Evolutionary conservation across 805 yeast genomes (phyloP), one percentile per base, ranked within the genome.

Genomic region (Saturnispora diversa): DNA sequence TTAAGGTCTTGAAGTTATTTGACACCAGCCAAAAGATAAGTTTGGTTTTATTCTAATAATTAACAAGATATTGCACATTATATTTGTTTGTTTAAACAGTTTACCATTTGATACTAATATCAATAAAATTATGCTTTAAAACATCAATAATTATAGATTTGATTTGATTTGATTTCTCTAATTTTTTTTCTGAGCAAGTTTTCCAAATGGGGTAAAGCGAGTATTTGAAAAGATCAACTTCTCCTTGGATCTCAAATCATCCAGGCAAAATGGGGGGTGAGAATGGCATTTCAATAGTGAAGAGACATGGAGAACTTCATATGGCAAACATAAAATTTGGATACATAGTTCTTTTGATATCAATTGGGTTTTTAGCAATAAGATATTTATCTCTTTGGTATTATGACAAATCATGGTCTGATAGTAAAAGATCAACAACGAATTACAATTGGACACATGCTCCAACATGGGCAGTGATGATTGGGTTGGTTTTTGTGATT

Each of bases 251-350:
- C n/a, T n/a, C n/a, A n/a, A n/a, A n/a, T n/a, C n/a, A n/a, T n/a
- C n/a, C n/a, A n/a, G n/a, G n/a, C n/a, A n/a, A n/a, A n/a, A n/a
- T n/a, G n/a, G n/a, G n/a, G n/a, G n/a, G n/a, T n/a, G n/a, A n/a
- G n/a, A n/a, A n/a, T n/a, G n/a, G n/a, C n/a, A n/a, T n/a, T 6
- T 37, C 31, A n/a, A 31, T 50, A 11, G 29, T 40, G 2, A 50
- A 49, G 40, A 59, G 84, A 29, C 85, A 78, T 50, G 75, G 69
- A 11, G 54, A 56, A 20, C 68, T 68, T 28, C 87, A 81, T 52
- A 66, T 49, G 41, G 71, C 70, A 31, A 81, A 81, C 52, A 50
- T 77, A 34, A 69, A 70, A 36, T 81, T 74, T 51, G 92, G 90
- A 0, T 74, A 75, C 49, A 50, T 69, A 10, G 55, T 76, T 0